A percentile compares a stretch with the other conserved stretches of the same genome.
phyloP scores from a whole-genome alignment of 345 rosid genomes.

The Tarenaya hassleriana region DNA sequence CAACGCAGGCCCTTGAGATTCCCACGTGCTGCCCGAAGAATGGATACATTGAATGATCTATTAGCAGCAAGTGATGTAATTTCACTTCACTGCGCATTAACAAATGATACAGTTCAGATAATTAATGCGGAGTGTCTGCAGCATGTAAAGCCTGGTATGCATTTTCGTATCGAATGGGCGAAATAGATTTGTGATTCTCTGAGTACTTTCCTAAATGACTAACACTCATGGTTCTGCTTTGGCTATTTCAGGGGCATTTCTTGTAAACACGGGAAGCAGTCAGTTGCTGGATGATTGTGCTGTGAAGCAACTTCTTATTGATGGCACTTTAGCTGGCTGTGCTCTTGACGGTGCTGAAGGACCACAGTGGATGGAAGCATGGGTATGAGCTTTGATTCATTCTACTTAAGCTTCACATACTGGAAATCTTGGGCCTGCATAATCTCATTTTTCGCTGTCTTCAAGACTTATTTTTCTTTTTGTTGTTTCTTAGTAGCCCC shows the following conservation, averaged over 20 bases:
- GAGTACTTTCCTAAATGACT: neutral
- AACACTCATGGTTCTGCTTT: slow-evolving; percentile 2
- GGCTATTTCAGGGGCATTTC: slow-evolving; percentile 81
- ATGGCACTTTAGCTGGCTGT: slow-evolving; percentile 94
- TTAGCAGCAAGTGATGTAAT: slow-evolving; percentile 93
- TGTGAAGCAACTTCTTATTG: slow-evolving; percentile 86
- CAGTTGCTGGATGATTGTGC: slow-evolving; percentile 94
- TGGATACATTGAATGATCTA: slow-evolving; percentile 96
- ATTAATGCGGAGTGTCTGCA: slow-evolving; percentile 92
- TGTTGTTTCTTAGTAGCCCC: slow-evolving; percentile 3
- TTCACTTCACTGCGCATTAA: slow-evolving; percentile 84
- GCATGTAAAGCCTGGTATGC: slow-evolving; percentile 87
- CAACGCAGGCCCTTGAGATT: slow-evolving; percentile 50
- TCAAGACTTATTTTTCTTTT: neutral
- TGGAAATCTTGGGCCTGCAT: neutral
- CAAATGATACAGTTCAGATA: slow-evolving; percentile 89
- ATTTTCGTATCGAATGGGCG: neutral
- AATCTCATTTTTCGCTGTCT: neutral
- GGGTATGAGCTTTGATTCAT: slow-evolving; percentile 50
- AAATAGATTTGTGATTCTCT: slow-evolving; percentile 5
- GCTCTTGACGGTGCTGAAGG: slow-evolving; percentile 99
- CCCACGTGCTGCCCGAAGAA: slow-evolving; percentile 90
- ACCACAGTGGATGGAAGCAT: slow-evolving; percentile 99
- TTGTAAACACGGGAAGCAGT: slow-evolving; percentile 93
- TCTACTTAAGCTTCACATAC: slow-evolving; percentile 7